Base-by-base conservation (phyloP, 225 moss, liverwort and hornwort genomes). In the Lunularia cruciata region DNA sequence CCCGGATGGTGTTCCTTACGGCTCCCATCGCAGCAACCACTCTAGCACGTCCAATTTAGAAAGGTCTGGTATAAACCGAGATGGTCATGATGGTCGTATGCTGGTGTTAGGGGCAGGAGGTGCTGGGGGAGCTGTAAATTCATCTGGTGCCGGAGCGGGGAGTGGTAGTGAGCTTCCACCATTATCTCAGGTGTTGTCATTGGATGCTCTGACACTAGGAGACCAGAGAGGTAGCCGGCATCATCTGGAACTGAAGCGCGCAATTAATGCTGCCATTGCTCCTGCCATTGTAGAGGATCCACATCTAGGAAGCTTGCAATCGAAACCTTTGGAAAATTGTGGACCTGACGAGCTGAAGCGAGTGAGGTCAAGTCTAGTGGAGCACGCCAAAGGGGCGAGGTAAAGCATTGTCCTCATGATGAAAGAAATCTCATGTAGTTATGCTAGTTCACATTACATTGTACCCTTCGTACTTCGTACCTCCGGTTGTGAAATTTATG, bases 291-390 rank as follows among this genome's bases (percentile, higher is more conserved):
- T 27, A 53, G 84, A 89, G 14, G 90, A 95, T 66, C 45, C 87
- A 43, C 52, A 69, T 77, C 80, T 88, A 73, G 95, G 95, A 62
- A 90, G 64, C 75, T 15, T 87, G 47, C 90, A 84, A 70, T 68
- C 77, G 1, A 92, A 85, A 65, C 56, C 76, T 68, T 75, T 98
- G 65, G 86, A 88, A 37, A 70, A 27, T 56, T 87, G 63, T 74
- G 78, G 33, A 71, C 20, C 73, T n/a, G 96, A 92, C 0, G 96
- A 98, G 57, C 84, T 98, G 47, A 98, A 71, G 81, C 88, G 90
- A 63, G 53, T 90, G n/a, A 81, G 45, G 77, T 6, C 26, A 8
- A 82, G 89, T 49, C 84, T 98, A n/a, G 0, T 15, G 33, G 96
- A 98, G 0, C 22, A 70, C 56, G 52, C 19, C 58, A 13, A 0